Conservation (phyloP, 192 early-diverging fungal species). For the Umbelopsis ramanniana region DNA sequence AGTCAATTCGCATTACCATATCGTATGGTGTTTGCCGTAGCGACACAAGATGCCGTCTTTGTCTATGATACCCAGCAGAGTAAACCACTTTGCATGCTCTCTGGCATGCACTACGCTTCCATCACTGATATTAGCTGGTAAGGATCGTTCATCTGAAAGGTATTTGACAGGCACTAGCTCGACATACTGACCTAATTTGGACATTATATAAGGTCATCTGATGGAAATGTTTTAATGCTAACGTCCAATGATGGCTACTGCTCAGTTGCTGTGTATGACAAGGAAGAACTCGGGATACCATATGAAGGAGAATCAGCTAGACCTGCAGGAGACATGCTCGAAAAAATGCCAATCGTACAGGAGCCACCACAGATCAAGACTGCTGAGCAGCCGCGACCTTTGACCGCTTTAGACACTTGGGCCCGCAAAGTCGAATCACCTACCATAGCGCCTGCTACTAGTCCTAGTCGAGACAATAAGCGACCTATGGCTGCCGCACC, state of each 20-base stretch:
- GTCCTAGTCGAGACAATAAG: constrained; percentile 17
- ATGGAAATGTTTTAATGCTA: constrained; percentile 77
- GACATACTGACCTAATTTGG: not conserved
- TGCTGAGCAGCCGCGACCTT: constrained; percentile 5
- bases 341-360: not conserved
- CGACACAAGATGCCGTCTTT: constrained; percentile 78
- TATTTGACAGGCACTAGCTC: constrained; percentile 2
- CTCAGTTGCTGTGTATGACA: constrained; percentile 73
- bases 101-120: constrained; percentile 86
- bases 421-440: not conserved
- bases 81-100: constrained; percentile 71
- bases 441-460: not conserved
- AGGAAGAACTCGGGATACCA: constrained; percentile 64
- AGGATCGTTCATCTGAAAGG: not conserved
- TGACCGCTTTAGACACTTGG: constrained; percentile 9
- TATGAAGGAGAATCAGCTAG: not conserved
- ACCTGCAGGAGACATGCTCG: not conserved
- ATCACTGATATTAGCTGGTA: constrained; percentile 91
- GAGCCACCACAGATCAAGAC: not conserved
- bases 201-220: constrained; percentile 52
- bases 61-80: constrained; percentile 87
- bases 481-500: constrained; percentile 15
- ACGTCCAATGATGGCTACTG: constrained; percentile 89
- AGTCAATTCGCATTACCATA: constrained; percentile 57
- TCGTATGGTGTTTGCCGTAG: constrained; percentile 86